These are phyloP conservation scores for Lactarius vividus DNA, from an alignment of 768 basidiomycete genomes.

Conservation along the genomic window DNA sequence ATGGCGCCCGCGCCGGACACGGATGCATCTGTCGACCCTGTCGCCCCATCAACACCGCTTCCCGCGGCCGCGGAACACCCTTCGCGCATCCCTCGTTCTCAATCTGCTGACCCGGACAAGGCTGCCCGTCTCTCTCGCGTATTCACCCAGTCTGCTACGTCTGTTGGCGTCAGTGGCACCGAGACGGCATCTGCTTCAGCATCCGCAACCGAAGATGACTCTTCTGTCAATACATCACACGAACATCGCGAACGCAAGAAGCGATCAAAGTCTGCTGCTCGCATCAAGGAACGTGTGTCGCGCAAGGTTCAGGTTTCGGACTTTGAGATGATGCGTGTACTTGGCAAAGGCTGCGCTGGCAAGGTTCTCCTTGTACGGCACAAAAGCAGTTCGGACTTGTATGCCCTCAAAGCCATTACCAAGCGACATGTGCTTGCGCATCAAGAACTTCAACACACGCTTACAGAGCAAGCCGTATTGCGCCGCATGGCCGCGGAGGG, in stretches of 20 bases:
- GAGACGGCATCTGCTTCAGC: conserved; percentile 52
- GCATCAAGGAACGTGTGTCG: conserved; percentile 51
- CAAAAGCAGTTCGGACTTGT: conserved; percentile 66
- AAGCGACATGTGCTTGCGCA: conserved; percentile 96
- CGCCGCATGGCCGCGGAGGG: conserved; percentile 89
- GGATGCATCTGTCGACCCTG: conserved; percentile 24
- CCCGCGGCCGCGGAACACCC: conserved; percentile 31
- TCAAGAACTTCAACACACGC: conserved; percentile 93
- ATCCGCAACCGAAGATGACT: conserved; percentile 57
- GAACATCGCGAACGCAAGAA: conserved; percentile 47
- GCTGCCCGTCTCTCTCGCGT: conserved; percentile 55
- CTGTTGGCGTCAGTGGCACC: conserved; percentile 21
- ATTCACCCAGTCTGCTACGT: conserved; percentile 48
- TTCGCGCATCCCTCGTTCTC: conserved; percentile 66
- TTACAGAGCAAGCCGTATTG: conserved; percentile 94
- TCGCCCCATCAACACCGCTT: conserved; percentile 28
- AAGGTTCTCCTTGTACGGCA: conserved; percentile 92
- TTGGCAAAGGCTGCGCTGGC: conserved; percentile 97
- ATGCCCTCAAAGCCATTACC: conserved; percentile 96
- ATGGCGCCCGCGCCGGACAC: neutral
- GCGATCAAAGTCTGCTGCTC: conserved; percentile 48
- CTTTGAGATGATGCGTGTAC: conserved; percentile 95
- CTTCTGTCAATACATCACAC: conserved; percentile 60
- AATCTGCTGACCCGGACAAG: conserved; percentile 76
- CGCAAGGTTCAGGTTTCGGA: conserved; percentile 82